Base-by-base conservation (phyloP, 768 basidiomycete species). In the Cyclocybe cylindracea region DNA sequence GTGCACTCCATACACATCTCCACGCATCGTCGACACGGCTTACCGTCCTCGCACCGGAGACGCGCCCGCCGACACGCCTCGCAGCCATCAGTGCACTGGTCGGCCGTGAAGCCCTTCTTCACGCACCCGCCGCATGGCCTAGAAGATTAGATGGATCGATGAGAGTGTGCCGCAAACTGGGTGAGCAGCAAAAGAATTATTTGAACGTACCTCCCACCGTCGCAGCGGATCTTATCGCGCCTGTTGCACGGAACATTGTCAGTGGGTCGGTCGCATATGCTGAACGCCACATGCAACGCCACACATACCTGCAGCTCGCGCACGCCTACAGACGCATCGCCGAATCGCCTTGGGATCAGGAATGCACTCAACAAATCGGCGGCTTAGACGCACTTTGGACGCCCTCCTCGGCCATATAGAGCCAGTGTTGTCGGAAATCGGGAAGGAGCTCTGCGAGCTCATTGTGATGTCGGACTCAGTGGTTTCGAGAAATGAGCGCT, bases 151-250 rank as follows among this genome's bases (percentile, higher is more conserved):
- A 39, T 14, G 48, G 55, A 48, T 45, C 41, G 46, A 29, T 43
- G 38, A 43, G 14, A 14, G 51, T 42, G 38, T 31, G 10, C 36
- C 10, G 29, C n/a, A 8, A 39, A 40, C 46, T 43, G 54, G 39
- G n/a, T 29, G 14, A 48, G 31, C 37, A 18, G 37, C 36, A 16
- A 39, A 41, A 32, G 44, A 14, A 46, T 47, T 29, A n/a, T 38
- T 19, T 14, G 41, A 41, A 34, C 73, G 41, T 61, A 83, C 77
- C 76, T 77, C 55, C 68, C 65, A 19, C 80, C 78, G 62, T 84
- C 79, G 65, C 83, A 85, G 52, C 82, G 78, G 52, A 81, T 77
- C 66, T 85, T 85, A 61, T 85, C 83, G 54, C 78, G 80, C 60
- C 83, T 85, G 61, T 33, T 32, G 10, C 46, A 48, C 34, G 33